phyloP scores from a whole-genome alignment of 768 basidiomycete genomes.

The Suillus spraguei region DNA sequence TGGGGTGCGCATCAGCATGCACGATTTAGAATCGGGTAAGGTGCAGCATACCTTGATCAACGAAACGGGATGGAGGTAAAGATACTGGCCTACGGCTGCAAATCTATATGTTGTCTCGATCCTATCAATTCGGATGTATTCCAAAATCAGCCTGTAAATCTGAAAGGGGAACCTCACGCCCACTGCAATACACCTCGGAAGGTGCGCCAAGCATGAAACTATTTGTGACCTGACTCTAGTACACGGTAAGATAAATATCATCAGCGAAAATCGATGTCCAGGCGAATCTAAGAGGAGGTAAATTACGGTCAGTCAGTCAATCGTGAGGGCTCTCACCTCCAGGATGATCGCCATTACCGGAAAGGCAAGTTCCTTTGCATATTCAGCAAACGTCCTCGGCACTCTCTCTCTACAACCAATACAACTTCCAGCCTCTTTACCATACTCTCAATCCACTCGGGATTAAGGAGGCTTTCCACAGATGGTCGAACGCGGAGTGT shows the following conservation, averaged over 20 bases:
- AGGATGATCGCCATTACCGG: slow-evolving; percentile 33
- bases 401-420: slow-evolving; percentile 31
- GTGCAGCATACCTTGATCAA: background rate
- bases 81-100: background rate
- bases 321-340: slow-evolving; percentile 23
- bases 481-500: slow-evolving; percentile 34
- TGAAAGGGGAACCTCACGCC: background rate
- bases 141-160: background rate
- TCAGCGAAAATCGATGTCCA: slow-evolving; percentile 9
- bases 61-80: background rate
- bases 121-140: background rate
- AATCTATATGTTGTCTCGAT: background rate
- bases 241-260: background rate
- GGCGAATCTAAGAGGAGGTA: slow-evolving; percentile 1
- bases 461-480: slow-evolving; percentile 30
- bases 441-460: slow-evolving; percentile 35
- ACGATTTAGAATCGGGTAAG: background rate
- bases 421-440: slow-evolving; percentile 34
- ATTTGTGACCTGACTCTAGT: background rate
- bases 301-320: slow-evolving; percentile 2
- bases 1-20: background rate
- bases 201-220: background rate
- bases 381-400: slow-evolving; percentile 32
- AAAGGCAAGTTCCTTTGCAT: slow-evolving; percentile 28
- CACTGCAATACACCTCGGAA: background rate